Percentiles rank a stretch among this genome's conserved stretches.
Evolutionary conservation across 306 rosid genomes (phyloP).

Genomic region (Sechiopsis laciniata): DNA sequence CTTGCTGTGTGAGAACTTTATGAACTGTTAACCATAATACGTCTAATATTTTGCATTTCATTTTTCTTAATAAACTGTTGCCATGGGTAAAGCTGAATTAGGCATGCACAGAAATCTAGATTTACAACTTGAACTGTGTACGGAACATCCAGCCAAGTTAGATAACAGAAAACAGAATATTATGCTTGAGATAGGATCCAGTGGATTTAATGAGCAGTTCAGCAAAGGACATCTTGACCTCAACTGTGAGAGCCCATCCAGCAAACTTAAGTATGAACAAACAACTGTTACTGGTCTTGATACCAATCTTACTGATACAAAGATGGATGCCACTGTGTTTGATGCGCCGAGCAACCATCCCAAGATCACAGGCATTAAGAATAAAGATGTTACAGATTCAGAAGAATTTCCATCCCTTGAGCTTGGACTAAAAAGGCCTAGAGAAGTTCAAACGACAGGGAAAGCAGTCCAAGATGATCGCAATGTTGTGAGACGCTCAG

Average conservation of each 20-base stretch:
- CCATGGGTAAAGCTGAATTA: conserved; percentile 25
- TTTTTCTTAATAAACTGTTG: conserved; percentile 31
- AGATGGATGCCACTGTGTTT: conserved; percentile 42
- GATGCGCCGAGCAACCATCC: conserved; percentile 38
- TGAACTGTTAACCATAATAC: background rate
- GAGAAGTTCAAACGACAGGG: conserved; percentile 51
- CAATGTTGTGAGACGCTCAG: conserved; percentile 67
- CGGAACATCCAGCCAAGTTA: too few species aligned
- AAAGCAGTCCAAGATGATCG: conserved; percentile 50
- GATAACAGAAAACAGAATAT: too few species aligned
- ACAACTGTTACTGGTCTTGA: conserved; percentile 39
- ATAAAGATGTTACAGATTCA: conserved; percentile 33
- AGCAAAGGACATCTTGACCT: conserved; percentile 42
- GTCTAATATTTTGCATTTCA: conserved; percentile 21
- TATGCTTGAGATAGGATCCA: conserved; percentile 31
- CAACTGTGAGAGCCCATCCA: conserved; percentile 42
- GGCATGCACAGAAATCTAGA: too few species aligned
- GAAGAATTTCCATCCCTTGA: conserved; percentile 56
- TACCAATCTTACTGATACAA: conserved; percentile 37
- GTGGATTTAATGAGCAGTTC: conserved; percentile 44
- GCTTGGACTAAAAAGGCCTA: conserved; percentile 71
- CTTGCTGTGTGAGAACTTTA: conserved; percentile 1
- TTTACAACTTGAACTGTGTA: too few species aligned
- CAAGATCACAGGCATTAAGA: conserved; percentile 32
- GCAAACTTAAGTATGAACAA: conserved; percentile 44